phyloP scores from a whole-genome alignment of 345 rosid genomes.

The Lepidium sativum region DNA sequence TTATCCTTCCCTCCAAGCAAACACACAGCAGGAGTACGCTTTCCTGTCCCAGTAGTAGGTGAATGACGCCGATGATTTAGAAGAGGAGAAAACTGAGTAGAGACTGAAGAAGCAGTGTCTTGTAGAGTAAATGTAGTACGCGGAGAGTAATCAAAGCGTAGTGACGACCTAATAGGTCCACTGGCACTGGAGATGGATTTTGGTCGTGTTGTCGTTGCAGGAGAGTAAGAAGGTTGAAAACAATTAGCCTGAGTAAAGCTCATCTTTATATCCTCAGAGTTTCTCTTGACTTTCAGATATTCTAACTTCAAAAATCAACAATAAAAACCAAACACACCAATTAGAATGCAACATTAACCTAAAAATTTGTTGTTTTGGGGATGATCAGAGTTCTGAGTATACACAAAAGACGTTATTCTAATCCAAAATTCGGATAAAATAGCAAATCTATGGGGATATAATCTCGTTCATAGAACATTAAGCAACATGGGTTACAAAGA shows the following conservation, averaged over 20 bases:
- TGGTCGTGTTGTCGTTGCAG: conserved; percentile 2
- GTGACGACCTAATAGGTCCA: neutral
- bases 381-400: neutral
- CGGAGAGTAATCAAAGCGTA: neutral
- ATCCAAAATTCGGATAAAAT: neutral
- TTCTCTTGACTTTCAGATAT: neutral
- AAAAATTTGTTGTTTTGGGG: neutral
- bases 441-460: neutral
- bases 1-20: conserved; percentile 61
- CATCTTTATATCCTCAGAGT: conserved; percentile 9
- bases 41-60: conserved; percentile 18
- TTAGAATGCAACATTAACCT: neutral
- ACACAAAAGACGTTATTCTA: neutral
- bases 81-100: conserved; percentile 19
- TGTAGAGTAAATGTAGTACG: conserved; percentile 3
- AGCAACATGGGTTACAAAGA: neutral
- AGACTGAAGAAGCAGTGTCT: conserved; percentile 4
- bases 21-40: conserved; percentile 33
- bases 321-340: neutral
- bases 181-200: conserved; percentile 5
- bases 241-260: conserved; percentile 28
- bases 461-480: neutral
- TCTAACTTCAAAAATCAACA: neutral
- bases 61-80: conserved; percentile 13
- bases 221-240: conserved; percentile 10